phyloP scores from a whole-genome alignment of 2,329 filamentous ascomycete genomes.

The Nectriaceae sp. region DNA sequence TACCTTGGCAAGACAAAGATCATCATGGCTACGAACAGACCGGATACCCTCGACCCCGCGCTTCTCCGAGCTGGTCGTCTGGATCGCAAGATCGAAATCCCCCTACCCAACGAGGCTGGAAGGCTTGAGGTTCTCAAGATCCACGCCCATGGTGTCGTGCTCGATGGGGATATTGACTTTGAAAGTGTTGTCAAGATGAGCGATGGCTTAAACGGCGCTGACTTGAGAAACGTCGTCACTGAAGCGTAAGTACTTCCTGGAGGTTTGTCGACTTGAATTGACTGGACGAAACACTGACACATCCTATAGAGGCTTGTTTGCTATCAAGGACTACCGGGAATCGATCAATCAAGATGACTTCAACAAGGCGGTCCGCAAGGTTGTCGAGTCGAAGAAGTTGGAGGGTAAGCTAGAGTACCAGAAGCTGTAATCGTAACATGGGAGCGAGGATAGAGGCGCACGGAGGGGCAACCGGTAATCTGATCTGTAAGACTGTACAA shows the following conservation, averaged over 20 bases:
- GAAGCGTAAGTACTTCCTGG: slow-evolving; percentile 78
- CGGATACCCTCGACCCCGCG: slow-evolving; percentile 92
- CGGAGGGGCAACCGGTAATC: slow-evolving; percentile 20
- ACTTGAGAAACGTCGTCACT: slow-evolving; percentile 96
- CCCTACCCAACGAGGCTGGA: slow-evolving; percentile 94
- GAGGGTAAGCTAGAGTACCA: slow-evolving; percentile 98
- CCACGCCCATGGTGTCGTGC: slow-evolving; percentile 80
- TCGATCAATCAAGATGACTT: slow-evolving; percentile 98
- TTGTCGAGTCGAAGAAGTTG: slow-evolving; percentile 96
- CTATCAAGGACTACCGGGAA: slow-evolving; percentile 97
- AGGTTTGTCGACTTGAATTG: neutral
- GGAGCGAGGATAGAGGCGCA: slow-evolving; percentile 11
- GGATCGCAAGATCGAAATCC: slow-evolving; percentile 97
- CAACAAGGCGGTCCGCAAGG: slow-evolving; percentile 98
- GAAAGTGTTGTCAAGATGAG: slow-evolving; percentile 99
- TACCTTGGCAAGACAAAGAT: slow-evolving; percentile 99
- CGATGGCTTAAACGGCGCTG: slow-evolving; percentile 94
- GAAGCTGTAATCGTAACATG: slow-evolving; percentile 67
- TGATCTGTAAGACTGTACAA: slow-evolving; percentile 31
- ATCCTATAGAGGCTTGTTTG: slow-evolving; percentile 76
- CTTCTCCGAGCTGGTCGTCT: slow-evolving; percentile 89
- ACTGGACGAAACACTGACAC: slow-evolving; percentile 21
- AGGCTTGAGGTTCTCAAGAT: slow-evolving; percentile 98
- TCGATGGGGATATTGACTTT: slow-evolving; percentile 95
- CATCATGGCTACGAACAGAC: slow-evolving; percentile 99